Evolutionary conservation across 352 stramenopile genomes (phyloP), one percentile per base, ranked within the genome.

Genomic region (Saprolegnia parasitica): DNA sequence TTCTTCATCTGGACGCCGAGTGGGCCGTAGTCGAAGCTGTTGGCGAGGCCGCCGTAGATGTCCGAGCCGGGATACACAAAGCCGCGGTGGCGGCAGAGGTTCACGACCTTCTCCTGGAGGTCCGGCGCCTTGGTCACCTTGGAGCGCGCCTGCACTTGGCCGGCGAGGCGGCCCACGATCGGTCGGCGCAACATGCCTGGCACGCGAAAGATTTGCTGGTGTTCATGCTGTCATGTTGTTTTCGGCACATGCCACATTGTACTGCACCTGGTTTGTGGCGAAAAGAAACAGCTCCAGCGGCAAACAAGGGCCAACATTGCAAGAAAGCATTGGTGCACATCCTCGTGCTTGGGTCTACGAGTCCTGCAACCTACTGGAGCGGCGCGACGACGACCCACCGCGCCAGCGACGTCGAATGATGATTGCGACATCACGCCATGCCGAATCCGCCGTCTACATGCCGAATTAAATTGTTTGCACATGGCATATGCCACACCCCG

Each of bases 21-120:
- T 10, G 96, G 96, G 26, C 97, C 97, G 73, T 98, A 99, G 84
- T 99, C 97, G 77, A 98, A 99, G 77, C 97, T 98, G 74, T 97
- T 98, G 65, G 91, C 91, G 65, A 98, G 94, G 3, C 96, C 96
- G 68, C 98, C 98, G 81, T 99, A 99, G 73, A 99, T 97, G 75
- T 99, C 92, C 16, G 86, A 97, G 16, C 90, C 95, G 0, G 90
- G 91, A 74, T 98, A 98, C 24, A 98, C 81, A 72, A 98, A 98
- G 49, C 95, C 95, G 23, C 93, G 87, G 58, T 94, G 81, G 64
- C 92, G 91, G 68, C 87, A 97, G 10, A 98, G 77, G 47, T 80
- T 78, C 16, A 91, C 82, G 20, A 93, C 65, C 68, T 88, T 88
- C 46, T 93, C 85, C 71, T 90, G 82, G 11, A 91, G 70, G 35